A percentile compares a stretch with the other conserved stretches of the same genome.
phyloP scores from a whole-genome alignment of 805 yeast genomes.

The Lipomyces kockii region DNA sequence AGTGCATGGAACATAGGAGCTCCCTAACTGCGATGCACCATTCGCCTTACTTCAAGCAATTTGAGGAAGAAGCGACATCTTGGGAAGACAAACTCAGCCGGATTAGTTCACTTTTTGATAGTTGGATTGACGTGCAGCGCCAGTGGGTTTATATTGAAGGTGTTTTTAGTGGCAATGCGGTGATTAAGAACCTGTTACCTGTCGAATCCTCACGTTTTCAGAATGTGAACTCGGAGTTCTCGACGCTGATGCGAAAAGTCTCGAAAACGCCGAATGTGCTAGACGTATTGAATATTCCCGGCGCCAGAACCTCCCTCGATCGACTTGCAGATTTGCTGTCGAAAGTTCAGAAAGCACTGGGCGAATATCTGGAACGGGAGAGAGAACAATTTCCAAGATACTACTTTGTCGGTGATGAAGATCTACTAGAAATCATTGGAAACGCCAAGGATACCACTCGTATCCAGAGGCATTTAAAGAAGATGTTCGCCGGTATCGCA shows the following conservation, averaged over 20 bases:
- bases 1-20: slow-evolving; percentile 63
- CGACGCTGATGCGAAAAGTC: slow-evolving; percentile 55
- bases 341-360: slow-evolving; percentile 65
- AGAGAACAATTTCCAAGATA: slow-evolving; percentile 78
- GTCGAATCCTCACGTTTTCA: slow-evolving; percentile 69
- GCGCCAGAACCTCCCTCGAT: slow-evolving; percentile 53
- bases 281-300: slow-evolving; percentile 58
- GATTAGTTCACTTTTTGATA: slow-evolving; percentile 58
- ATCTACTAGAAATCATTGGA: slow-evolving; percentile 81
- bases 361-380: slow-evolving; percentile 80
- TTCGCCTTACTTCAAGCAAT: slow-evolving; percentile 63
- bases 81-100: slow-evolving; percentile 63
- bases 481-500: slow-evolving; percentile 72
- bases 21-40: slow-evolving; percentile 70
- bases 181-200: slow-evolving; percentile 67
- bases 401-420: slow-evolving; percentile 89
- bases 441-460: slow-evolving; percentile 53
- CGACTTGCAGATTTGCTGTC: slow-evolving; percentile 60
- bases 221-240: slow-evolving; percentile 64
- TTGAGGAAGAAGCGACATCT: slow-evolving; percentile 60
- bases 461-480: slow-evolving; percentile 64
- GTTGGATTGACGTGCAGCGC: slow-evolving; percentile 85
- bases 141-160: slow-evolving; percentile 88
- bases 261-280: slow-evolving; percentile 57
- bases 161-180: slow-evolving; percentile 63